phyloP scores from a whole-genome alignment of 495 filamentous ascomycete genomes.

The Pseudotulostoma volvatum region DNA sequence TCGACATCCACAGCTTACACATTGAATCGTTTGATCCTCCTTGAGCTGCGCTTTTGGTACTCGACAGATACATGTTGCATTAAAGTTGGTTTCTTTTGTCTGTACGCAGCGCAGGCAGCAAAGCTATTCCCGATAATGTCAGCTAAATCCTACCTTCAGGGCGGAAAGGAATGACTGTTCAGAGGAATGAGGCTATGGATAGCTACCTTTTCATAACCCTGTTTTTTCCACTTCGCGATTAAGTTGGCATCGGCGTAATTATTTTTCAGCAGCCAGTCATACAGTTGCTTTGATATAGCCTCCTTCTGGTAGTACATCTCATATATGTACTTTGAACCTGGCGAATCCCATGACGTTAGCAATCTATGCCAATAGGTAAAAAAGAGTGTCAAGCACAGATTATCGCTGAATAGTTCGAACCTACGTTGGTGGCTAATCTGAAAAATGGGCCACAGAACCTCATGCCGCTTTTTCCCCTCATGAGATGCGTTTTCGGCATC shows the following conservation, averaged over 20 bases:
- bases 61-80: slow-evolving; percentile 91
- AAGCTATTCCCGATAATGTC: slow-evolving; percentile 30
- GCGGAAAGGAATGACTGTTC: not conserved
- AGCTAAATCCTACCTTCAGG: not conserved
- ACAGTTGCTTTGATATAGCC: slow-evolving; percentile 76
- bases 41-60: slow-evolving; percentile 86
- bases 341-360: not conserved
- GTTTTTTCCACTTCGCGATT: slow-evolving; percentile 99
- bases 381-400: no score
- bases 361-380: not conserved
- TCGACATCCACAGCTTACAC: slow-evolving; percentile 88
- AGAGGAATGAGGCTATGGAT: no score
- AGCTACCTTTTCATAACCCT: slow-evolving; percentile 89
- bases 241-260: slow-evolving; percentile 85
- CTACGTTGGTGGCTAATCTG: slow-evolving; percentile 90
- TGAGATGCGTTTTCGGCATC: slow-evolving; percentile 75
- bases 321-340: slow-evolving; percentile 79
- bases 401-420: no score
- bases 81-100: slow-evolving; percentile 98
- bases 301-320: slow-evolving; percentile 97
- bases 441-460: slow-evolving; percentile 92
- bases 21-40: slow-evolving; percentile 79
- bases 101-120: slow-evolving; percentile 95
- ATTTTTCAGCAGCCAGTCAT: slow-evolving; percentile 95
- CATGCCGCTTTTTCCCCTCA: slow-evolving; percentile 67